These are phyloP conservation scores for Cladobotryum mycophilum DNA, from an alignment of 2,329 filamentous ascomycete species.

Conservation along the genomic window DNA sequence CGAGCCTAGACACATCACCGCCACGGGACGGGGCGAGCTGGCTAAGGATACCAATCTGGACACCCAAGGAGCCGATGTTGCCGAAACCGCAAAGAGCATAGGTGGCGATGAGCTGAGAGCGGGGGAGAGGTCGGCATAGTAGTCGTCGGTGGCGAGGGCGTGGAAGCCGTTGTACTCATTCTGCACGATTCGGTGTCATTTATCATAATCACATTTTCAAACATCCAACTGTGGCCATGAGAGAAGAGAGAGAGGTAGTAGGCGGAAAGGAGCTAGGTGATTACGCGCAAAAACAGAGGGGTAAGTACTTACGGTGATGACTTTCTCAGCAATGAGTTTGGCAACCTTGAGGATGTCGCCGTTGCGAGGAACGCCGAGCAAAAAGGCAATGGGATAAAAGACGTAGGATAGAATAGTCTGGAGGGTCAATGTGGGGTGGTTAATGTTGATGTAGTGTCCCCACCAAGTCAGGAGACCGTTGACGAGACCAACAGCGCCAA, in stretches of 20 bases:
- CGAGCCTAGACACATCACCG: slow-evolving; percentile 69
- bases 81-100: slow-evolving; percentile 81
- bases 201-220: slow-evolving; percentile 6
- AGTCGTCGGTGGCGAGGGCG: slow-evolving; percentile 46
- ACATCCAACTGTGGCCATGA: neutral
- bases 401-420: slow-evolving; percentile 72
- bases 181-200: slow-evolving; percentile 17
- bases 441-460: slow-evolving; percentile 71
- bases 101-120: slow-evolving; percentile 74
- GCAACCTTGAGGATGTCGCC: slow-evolving; percentile 64
- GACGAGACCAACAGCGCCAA: slow-evolving; percentile 66
- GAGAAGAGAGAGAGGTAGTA: neutral
- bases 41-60: slow-evolving; percentile 80
- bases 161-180: slow-evolving; percentile 77
- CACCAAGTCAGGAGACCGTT: slow-evolving; percentile 80
- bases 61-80: slow-evolving; percentile 81
- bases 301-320: slow-evolving; percentile 55
- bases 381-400: slow-evolving; percentile 70
- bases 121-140: slow-evolving; percentile 56
- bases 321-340: slow-evolving; percentile 75
- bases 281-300: too few relatives aligned
- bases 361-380: slow-evolving; percentile 67
- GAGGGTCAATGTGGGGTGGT: slow-evolving; percentile 60
- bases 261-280: neutral
- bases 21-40: slow-evolving; percentile 70